Percentiles rank a stretch among this genome's conserved stretches.
phyloP scores from a whole-genome alignment of 106 monocot species.

The Vanilla planifolia region DNA sequence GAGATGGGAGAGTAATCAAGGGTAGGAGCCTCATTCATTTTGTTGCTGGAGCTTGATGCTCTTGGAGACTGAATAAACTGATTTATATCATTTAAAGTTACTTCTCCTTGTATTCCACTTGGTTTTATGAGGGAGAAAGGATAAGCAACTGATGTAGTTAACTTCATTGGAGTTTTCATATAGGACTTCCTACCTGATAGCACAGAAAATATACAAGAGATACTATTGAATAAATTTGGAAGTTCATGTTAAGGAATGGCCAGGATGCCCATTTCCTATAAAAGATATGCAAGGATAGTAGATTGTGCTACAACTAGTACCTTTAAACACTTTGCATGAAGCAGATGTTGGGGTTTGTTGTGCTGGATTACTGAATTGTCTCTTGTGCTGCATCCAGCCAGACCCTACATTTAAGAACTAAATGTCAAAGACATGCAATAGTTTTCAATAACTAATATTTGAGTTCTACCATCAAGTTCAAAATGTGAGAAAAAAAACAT shows the following conservation, averaged over 20 bases:
- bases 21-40: conserved; percentile 26
- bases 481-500: too few relatives aligned
- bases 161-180: conserved; percentile 38
- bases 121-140: conserved; percentile 84
- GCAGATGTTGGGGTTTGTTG: not conserved
- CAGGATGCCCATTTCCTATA: not conserved
- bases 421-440: not conserved
- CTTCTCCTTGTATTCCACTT: conserved; percentile 59
- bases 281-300: not conserved
- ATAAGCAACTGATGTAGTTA: conserved; percentile 60
- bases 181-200: conserved; percentile 39
- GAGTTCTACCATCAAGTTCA: too few relatives aligned
- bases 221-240: too few relatives aligned
- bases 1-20: conserved; percentile 30
- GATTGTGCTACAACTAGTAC: not conserved
- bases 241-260: too few relatives aligned
- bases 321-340: conserved; percentile 2
- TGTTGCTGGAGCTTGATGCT: conserved; percentile 21
- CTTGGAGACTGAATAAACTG: conserved; percentile 52
- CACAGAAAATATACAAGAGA: not conserved
- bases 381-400: not conserved
- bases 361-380: not conserved
- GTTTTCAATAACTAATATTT: not conserved
- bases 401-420: not conserved
- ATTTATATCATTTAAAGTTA: conserved; percentile 79